Evolutionary conservation across 202 grass and related monocot species (phyloP), one percentile per base, ranked within the genome.

Genomic region (Elaeis oleifera): DNA sequence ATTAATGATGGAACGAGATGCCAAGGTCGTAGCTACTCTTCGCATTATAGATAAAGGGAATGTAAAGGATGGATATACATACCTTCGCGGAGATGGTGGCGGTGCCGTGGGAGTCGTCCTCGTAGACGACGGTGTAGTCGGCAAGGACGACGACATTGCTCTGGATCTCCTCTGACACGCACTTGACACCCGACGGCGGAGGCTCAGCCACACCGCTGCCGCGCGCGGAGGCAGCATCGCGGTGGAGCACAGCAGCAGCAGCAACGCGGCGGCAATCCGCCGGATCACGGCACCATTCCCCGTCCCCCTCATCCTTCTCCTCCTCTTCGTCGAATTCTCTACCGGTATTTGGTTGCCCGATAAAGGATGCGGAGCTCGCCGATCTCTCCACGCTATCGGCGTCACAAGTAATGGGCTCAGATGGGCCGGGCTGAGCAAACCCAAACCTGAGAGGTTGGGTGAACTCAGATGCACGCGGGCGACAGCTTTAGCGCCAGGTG

Each of bases 131-230:
- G 18, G 52, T n/a, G 65, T 68, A 68, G 11, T 68, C 65, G 51
- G 52, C 65, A 18, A 68, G 18, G 27, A 52, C 27, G 65, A 68
- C 27, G 52, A 68, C 65, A 51, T 27, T 52, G 65, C 27, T 18
- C 22, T 68, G 50, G 8, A 68, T 54, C 13, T 68, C 51, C 27
- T 68, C 65, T 18, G 52, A 68, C 26, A 56, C 53, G 51, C 65
- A 68, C 26, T 68, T 68, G 4, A 50, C 36, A 3, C 17, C 64
- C 17, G 25, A 18, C 18, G 51, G 24, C 65, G 65, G 27, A 68
- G 27, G 51, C 18, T 39, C 28, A 68, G 28, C 65, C 65, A 68
- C 27, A 68, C 18, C 51, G 52, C 65, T 29, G 26, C 53, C 1
- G 52, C 28, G 18, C 27, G n/a, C 1, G 51, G 65, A 13, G 28